Conservation (phyloP, 495 filamentous ascomycete species). For the Cryomyces antarcticus region DNA sequence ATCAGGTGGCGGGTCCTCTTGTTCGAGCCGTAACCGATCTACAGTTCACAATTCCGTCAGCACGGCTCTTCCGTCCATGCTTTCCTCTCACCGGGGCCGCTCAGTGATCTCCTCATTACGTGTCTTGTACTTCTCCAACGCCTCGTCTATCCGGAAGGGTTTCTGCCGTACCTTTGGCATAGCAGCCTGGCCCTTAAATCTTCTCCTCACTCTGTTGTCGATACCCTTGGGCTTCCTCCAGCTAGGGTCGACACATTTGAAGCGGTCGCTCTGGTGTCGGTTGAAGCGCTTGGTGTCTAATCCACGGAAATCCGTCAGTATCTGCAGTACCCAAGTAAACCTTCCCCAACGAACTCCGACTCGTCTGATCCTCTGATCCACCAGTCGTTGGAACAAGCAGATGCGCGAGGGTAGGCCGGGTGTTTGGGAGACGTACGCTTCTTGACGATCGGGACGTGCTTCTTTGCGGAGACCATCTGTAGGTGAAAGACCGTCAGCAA, state of each 20-base stretch:
- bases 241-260: conserved; percentile 64
- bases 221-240: conserved; percentile 99
- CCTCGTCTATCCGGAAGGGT: not conserved
- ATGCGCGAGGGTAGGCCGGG: too few species aligned
- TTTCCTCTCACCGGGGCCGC: not conserved
- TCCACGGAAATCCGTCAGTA: too few species aligned
- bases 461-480: conserved; percentile 96
- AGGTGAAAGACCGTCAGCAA: too few species aligned
- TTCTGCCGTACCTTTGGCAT: conserved; percentile 79
- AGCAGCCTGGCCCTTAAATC: conserved; percentile 82
- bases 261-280: conserved; percentile 92
- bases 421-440: conserved; percentile 55
- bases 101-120: not conserved
- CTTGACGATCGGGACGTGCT: conserved; percentile 98
- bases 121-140: not conserved
- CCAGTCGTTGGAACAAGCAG: too few species aligned
- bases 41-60: conserved; percentile 6
- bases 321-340: too few species aligned
- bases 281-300: conserved; percentile 57
- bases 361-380: too few species aligned
- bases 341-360: too few species aligned
- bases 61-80: not conserved
- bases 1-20: conserved; percentile 97
- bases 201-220: conserved; percentile 75
- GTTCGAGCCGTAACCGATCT: conserved; percentile 98